Evolutionary conservation across 2,329 filamentous ascomycete genomes (phyloP).

Genomic region (Aspergillus pseudoviridinutans): DNA sequence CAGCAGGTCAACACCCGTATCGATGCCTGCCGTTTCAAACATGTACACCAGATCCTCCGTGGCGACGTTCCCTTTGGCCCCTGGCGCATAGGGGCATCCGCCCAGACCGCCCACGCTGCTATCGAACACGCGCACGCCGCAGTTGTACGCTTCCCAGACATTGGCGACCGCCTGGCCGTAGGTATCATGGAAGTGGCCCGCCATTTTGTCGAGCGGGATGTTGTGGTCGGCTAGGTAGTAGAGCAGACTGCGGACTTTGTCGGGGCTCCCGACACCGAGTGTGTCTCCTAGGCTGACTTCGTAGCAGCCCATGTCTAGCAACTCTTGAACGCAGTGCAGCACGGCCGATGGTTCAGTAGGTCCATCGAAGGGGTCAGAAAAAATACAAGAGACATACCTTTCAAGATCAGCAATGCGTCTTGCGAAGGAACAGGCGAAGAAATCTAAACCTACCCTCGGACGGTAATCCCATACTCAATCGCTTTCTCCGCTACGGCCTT

Average conservation of each 20-base stretch:
- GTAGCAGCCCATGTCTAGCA: constrained; percentile 83
- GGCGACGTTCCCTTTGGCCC: constrained; percentile 80
- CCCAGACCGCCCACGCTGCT: constrained; percentile 75
- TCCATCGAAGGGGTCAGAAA: constrained; percentile 48
- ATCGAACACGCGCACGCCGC: constrained; percentile 76
- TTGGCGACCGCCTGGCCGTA: constrained; percentile 85
- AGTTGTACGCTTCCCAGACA: constrained; percentile 69
- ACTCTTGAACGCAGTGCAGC: constrained; percentile 50
- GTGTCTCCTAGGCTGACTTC: constrained; percentile 90
- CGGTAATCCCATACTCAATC: constrained; percentile 21
- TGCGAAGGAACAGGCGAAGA: not conserved
- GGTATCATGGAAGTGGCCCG: constrained; percentile 86
- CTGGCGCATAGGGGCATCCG: constrained; percentile 80
- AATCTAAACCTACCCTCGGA: constrained; percentile 28
- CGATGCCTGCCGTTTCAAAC: constrained; percentile 56
- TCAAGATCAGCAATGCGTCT: not conserved
- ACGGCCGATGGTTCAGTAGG: constrained; percentile 49
- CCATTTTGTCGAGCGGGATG: constrained; percentile 65
- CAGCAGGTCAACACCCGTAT: constrained; percentile 65
- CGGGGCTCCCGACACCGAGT: constrained; percentile 75
- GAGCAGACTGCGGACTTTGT: constrained; percentile 29
- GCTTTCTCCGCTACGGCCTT: constrained; percentile 30
- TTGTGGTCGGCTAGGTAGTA: constrained; percentile 40
- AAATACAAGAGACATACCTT: constrained; percentile 41
- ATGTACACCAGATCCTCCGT: constrained; percentile 83